Evolutionary conservation across 2,329 filamentous ascomycete species (phyloP), one percentile per base, ranked within the genome.

Genomic region (Diaporthe citrichinensis): DNA sequence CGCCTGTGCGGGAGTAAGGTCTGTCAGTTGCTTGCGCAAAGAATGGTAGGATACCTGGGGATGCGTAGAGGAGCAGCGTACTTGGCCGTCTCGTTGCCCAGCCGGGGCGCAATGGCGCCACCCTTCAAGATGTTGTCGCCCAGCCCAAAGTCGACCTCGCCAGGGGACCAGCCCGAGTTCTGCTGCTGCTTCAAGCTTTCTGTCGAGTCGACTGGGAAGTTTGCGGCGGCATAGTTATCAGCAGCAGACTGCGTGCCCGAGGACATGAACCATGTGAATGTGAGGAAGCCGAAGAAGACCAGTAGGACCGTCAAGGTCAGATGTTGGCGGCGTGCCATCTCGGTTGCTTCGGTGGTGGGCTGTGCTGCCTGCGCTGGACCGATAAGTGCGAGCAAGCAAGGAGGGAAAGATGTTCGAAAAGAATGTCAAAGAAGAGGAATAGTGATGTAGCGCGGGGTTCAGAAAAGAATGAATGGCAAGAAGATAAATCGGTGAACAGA

Each of bases 81-180:
- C 92, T 96, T 97, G 72, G 91, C 87, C 9, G 94, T 97, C 76
- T 93, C 94, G 84, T 97, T 97, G 81, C 94, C 94, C 72, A 97
- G 87, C 84, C 95, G 95, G 1, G 94, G 93, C 69, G 94, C 94
- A 80, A 95, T 96, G 4, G 92, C 92, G 73, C 91, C 91, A 74
- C 94, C 94, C 25, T 88, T 87, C 31, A 95, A 86, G 25, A 93
- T 84, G 58, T 84, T 84, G 36, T 85, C 83, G 1, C 90, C 84
- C 41, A 90, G 79, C 72, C 87, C 87, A 31, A 87, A 78, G 25
- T 79, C 81, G 9, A 75, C 55, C 15, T 74, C 69, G 44, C 53
- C 68, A 57, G 74, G 68, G 53, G 75, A 55, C 58, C 46, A 65
- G 71, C 71, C 59, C 57, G 71, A 65, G 68, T 46, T 65, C 67